phyloP scores from a whole-genome alignment of 441 rosid genomes.

The Erodium trifolium region DNA sequence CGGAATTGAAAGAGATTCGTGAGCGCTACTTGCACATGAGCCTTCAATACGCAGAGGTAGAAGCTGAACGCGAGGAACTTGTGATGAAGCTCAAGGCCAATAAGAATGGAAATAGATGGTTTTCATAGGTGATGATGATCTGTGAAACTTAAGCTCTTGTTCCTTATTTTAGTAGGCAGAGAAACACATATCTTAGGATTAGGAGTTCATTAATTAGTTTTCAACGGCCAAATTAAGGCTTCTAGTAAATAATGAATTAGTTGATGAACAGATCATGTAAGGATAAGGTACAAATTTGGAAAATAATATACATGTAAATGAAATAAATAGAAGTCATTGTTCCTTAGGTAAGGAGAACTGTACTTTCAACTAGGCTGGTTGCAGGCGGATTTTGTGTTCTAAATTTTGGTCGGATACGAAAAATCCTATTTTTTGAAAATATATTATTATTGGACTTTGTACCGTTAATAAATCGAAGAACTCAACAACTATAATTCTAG shows the following conservation, averaged over 20 bases:
- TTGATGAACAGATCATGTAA: background rate
- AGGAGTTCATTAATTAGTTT: background rate
- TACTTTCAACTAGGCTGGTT: too few relatives aligned
- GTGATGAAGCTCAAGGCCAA: slow-evolving; percentile 48
- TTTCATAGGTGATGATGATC: slow-evolving; percentile 16
- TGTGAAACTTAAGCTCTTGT: background rate
- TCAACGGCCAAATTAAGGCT: background rate
- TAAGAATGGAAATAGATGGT: slow-evolving; percentile 38
- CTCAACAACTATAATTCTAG: too few relatives aligned
- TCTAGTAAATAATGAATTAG: background rate
- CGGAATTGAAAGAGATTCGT: slow-evolving; percentile 40
- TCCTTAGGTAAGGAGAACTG: background rate
- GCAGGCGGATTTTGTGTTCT: too few relatives aligned
- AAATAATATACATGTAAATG: slow-evolving; percentile 8
- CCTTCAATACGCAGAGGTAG: slow-evolving; percentile 57
- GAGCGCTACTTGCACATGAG: slow-evolving; percentile 52
- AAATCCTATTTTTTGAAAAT: too few relatives aligned
- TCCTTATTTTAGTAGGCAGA: background rate
- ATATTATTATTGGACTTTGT: too few relatives aligned
- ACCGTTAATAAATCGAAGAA: too few relatives aligned
- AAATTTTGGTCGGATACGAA: too few relatives aligned
- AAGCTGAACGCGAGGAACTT: slow-evolving; percentile 49
- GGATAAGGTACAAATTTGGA: background rate
- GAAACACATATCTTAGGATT: background rate
- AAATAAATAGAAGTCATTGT: background rate